Conservation (phyloP, 306 rosid genomes). For the Echinosophora koreensis region DNA sequence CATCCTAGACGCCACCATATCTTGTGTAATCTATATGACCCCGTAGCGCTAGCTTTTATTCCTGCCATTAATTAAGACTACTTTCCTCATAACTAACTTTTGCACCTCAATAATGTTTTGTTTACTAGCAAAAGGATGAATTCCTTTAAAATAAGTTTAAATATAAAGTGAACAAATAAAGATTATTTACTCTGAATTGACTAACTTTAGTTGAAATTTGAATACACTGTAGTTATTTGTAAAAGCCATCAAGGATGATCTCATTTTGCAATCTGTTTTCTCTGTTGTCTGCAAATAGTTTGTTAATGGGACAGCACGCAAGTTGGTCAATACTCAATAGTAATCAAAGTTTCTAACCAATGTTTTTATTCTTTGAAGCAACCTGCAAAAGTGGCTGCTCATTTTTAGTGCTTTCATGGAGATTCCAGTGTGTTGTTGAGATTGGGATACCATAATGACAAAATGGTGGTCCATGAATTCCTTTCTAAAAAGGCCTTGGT, state of each 20-base stretch:
- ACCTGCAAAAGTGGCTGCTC: conserved; percentile 61
- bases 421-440: conserved; percentile 63
- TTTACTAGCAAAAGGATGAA: neutral
- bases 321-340: conserved; percentile 41
- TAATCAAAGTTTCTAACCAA: conserved; percentile 43
- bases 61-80: neutral
- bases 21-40: too few species aligned
- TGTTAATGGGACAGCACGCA: conserved; percentile 37
- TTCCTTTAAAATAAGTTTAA: too few species aligned
- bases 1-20: too few species aligned
- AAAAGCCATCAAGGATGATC: neutral
- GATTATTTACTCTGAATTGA: too few species aligned
- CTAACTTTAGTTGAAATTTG: too few species aligned
- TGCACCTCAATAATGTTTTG: neutral
- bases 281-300: conserved; percentile 17
- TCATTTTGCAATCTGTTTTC: conserved; percentile 15
- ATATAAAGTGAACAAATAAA: too few species aligned
- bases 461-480: conserved; percentile 85
- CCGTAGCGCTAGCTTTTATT: neutral
- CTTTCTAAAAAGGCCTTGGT: conserved; percentile 60
- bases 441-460: conserved; percentile 60
- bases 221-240: neutral
- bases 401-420: conserved; percentile 63
- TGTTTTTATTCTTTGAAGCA: conserved; percentile 20
- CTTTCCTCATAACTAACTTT: neutral